Conservation (phyloP, 2,329 filamentous ascomycete species). For the Aspergillus versicolor region DNA sequence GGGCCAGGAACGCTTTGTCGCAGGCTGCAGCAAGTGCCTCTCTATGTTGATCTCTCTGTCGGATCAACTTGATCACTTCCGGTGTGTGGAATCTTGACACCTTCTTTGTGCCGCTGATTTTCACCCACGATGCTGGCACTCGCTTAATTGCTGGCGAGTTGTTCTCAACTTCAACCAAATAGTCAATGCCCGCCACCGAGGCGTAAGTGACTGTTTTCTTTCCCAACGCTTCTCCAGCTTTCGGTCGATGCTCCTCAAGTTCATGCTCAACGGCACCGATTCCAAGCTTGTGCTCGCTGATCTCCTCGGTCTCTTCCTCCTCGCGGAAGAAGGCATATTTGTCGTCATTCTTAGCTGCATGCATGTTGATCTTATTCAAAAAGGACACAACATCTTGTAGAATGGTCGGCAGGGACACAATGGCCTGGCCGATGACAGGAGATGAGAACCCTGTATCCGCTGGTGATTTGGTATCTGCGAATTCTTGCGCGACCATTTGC, state of each 20-base stretch:
- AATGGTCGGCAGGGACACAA: constrained; percentile 75
- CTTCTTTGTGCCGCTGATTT: constrained; percentile 93
- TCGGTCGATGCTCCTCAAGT: constrained; percentile 71
- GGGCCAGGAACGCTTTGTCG: constrained; percentile 72
- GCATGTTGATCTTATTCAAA: constrained; percentile 79
- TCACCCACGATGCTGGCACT: constrained; percentile 91
- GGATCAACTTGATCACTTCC: constrained; percentile 76
- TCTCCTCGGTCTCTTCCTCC: constrained; percentile 81
- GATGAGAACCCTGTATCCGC: constrained; percentile 73
- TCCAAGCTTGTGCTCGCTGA: constrained; percentile 82
- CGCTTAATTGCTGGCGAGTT: constrained; percentile 67
- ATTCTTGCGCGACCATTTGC: constrained; percentile 77
- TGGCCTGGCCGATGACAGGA: constrained; percentile 65
- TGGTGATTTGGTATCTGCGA: constrained; percentile 63
- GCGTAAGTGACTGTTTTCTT: constrained; percentile 74
- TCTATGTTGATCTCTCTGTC: constrained; percentile 90
- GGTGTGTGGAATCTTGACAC: constrained; percentile 92
- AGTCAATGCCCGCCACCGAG: constrained; percentile 88
- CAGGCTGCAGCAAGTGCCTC: constrained; percentile 91
- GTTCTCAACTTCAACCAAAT: constrained; percentile 88
- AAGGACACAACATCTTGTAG: constrained; percentile 69
- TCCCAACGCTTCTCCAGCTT: constrained; percentile 70
- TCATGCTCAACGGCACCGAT: constrained; percentile 93
- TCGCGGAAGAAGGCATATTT: constrained; percentile 94
- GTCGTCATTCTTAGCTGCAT: constrained; percentile 81